Conservation (phyloP, 345 rosid genomes). For the Salix udensis region DNA sequence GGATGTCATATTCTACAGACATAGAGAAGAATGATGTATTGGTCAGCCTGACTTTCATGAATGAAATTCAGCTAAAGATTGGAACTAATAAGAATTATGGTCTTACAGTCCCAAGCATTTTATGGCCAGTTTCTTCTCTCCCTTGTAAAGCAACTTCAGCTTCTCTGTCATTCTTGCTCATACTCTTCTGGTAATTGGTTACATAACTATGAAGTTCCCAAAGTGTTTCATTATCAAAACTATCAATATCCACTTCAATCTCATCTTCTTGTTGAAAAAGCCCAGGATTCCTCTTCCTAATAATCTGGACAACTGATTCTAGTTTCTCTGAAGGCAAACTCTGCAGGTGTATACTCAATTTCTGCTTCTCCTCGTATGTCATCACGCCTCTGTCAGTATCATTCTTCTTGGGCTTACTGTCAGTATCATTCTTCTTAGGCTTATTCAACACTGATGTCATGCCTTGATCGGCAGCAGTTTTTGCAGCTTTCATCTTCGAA, state of each 20-base stretch:
- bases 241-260: conserved; percentile 85
- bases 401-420: conserved; percentile 44
- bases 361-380: conserved; percentile 84
- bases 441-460: conserved; percentile 36
- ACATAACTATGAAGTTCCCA: conserved; percentile 83
- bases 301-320: conserved; percentile 70
- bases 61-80: background rate
- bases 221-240: conserved; percentile 72
- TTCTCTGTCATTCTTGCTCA: conserved; percentile 40
- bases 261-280: conserved; percentile 77
- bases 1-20: conserved; percentile 30
- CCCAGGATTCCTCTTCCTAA: conserved; percentile 67
- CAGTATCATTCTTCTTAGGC: conserved; percentile 39
- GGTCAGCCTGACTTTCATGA: background rate
- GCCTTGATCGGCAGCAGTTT: conserved; percentile 8
- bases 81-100: conserved; percentile 11
- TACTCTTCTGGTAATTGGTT: conserved; percentile 39
- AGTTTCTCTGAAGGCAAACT: conserved; percentile 73
- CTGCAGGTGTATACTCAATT: conserved; percentile 63
- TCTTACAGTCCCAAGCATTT: conserved; percentile 44
- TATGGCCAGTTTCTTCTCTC: conserved; percentile 34
- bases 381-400: conserved; percentile 48
- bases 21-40: background rate
- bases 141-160: conserved; percentile 36
- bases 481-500: conserved; percentile 20